phyloP scores from a whole-genome alignment of 805 yeast genomes.

The Starmerella apis region DNA sequence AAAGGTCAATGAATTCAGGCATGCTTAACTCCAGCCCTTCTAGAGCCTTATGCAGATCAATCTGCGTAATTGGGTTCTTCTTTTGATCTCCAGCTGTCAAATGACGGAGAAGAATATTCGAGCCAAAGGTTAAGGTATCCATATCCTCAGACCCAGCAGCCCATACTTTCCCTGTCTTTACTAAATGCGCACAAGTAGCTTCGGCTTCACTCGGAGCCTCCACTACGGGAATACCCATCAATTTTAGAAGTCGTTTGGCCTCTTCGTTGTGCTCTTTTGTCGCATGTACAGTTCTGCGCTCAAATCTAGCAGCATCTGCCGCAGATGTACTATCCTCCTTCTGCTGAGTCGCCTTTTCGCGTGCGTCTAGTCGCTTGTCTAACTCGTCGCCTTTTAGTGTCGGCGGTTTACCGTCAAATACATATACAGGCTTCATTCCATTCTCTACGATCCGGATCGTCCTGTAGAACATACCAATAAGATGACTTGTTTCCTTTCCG shows the following conservation, averaged over 20 bases:
- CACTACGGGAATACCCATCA: conserved; percentile 94
- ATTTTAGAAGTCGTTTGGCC: conserved; percentile 63
- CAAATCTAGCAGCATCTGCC: conserved; percentile 64
- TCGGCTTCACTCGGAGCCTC: conserved; percentile 98
- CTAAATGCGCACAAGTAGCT: conserved; percentile 93
- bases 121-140: conserved; percentile 91
- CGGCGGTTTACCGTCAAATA: conserved; percentile 97
- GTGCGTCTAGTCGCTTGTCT: conserved; percentile 66
- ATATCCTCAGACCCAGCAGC: conserved; percentile 98
- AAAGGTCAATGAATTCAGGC: conserved; percentile 73
- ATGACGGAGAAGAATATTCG: conserved; percentile 75
- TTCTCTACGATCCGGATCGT: conserved; percentile 80
- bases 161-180: conserved; percentile 79
- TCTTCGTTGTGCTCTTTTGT: conserved; percentile 88
- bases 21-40: conserved; percentile 67
- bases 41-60: conserved; percentile 54
- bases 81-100: conserved; percentile 90
- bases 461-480: conserved; percentile 93
- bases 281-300: conserved; percentile 81
- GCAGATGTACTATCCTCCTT: conserved; percentile 66
- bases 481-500: conserved; percentile 84
- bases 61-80: conserved; percentile 84
- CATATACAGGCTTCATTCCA: conserved; percentile 94
- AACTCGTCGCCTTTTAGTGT: conserved; percentile 85
- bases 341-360: conserved; percentile 73